Conservation (phyloP, 2,329 filamentous ascomycete species). For the Phaeoacremonium minimum region DNA sequence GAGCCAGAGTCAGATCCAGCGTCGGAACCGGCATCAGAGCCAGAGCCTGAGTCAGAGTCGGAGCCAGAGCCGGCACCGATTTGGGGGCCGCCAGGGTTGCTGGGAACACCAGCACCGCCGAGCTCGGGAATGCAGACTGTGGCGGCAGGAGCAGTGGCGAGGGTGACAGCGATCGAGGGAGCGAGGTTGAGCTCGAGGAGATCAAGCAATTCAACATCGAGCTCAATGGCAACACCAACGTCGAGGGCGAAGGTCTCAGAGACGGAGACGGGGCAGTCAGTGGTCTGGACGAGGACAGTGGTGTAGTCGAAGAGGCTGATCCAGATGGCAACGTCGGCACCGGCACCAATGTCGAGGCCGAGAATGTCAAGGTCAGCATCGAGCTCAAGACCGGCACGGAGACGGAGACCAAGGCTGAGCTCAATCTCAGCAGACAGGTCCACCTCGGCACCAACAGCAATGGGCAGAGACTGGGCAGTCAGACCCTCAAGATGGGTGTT, state of each 20-base stretch:
- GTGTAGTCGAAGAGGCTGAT: slow-evolving; percentile 24
- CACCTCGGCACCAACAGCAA: slow-evolving; percentile 13
- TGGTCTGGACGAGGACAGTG: slow-evolving; percentile 12
- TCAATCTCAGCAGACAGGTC: slow-evolving; percentile 17
- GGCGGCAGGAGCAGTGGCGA: slow-evolving; percentile 12
- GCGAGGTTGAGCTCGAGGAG: slow-evolving; percentile 16
- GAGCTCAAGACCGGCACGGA: slow-evolving; percentile 19
- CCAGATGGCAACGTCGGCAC: slow-evolving; percentile 20
- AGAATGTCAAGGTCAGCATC: slow-evolving; percentile 14
- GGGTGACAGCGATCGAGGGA: slow-evolving; percentile 19
- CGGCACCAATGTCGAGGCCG: slow-evolving; percentile 17
- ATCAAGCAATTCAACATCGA: slow-evolving; percentile 16
- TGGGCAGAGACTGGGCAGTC: slow-evolving; percentile 15
- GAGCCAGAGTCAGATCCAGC: slow-evolving; percentile 3
- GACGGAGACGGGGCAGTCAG: slow-evolving; percentile 10
- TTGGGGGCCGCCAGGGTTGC: slow-evolving; percentile 4
- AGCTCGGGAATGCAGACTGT: slow-evolving; percentile 14
- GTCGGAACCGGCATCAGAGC: slow-evolving; percentile 2
- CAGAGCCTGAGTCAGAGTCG: background rate
- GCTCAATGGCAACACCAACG: slow-evolving; percentile 17
- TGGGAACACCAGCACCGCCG: slow-evolving; percentile 4
- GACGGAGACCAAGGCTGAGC: slow-evolving; percentile 19
- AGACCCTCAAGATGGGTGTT: slow-evolving; percentile 16
- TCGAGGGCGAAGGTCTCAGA: slow-evolving; percentile 16
- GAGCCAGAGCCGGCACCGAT: background rate